These are phyloP conservation scores for Fallopia convolvulus DNA, from an alignment of 148 eudicot genomes.

Conservation along the genomic window DNA sequence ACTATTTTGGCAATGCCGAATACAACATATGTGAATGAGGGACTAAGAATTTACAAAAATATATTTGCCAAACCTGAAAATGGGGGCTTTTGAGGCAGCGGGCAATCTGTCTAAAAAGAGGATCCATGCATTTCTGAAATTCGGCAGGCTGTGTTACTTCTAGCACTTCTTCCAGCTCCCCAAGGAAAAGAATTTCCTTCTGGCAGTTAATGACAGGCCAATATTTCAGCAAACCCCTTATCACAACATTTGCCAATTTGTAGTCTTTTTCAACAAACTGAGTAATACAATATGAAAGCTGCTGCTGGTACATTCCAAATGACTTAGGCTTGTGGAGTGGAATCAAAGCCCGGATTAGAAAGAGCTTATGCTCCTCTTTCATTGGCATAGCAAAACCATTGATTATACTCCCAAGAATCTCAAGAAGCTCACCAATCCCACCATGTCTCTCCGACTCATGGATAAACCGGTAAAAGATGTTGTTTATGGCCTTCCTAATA, in stretches of 20 bases:
- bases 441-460: conserved; percentile 13
- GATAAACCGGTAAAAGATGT: conserved; percentile 10
- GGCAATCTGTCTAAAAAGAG: conserved; percentile 58
- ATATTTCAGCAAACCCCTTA: conserved; percentile 68
- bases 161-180: conserved; percentile 70
- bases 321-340: conserved; percentile 82
- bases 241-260: conserved; percentile 57
- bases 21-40: not conserved
- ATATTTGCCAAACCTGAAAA: conserved; percentile 47
- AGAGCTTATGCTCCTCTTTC: conserved; percentile 86
- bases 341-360: conserved; percentile 60
- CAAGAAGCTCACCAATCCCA: conserved; percentile 11
- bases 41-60: not conserved
- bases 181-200: conserved; percentile 69
- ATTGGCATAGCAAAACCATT: conserved; percentile 85
- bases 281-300: conserved; percentile 60
- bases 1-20: not conserved
- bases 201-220: conserved; percentile 79
- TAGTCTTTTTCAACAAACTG: conserved; percentile 83
- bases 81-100: conserved; percentile 57
- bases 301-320: conserved; percentile 58
- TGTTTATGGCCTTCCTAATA: conserved; percentile 9
- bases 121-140: conserved; percentile 65
- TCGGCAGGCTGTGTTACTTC: conserved; percentile 64
- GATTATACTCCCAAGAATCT: conserved; percentile 25